Percentiles rank a stretch among this genome's conserved stretches.
Evolutionary conservation across 768 basidiomycete genomes (phyloP).

Genomic region (Suillus placidus): DNA sequence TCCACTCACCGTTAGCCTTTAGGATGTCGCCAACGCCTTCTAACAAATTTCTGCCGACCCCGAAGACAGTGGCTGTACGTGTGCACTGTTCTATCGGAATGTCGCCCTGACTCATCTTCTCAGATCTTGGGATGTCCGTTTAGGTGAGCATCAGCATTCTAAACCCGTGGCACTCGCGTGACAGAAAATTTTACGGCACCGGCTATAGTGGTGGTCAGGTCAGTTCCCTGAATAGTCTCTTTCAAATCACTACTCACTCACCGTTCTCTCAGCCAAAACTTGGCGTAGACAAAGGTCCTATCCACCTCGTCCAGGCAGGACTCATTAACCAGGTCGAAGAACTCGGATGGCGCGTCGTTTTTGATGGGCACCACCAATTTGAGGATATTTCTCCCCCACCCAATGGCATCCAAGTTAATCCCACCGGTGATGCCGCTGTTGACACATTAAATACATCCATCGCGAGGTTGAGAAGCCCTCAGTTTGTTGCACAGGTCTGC

Average conservation of each 20-base stretch:
- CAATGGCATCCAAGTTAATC: background rate
- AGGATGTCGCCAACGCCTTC: conserved; percentile 4
- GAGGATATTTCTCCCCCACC: conserved; percentile 66
- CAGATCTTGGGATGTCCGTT: conserved; percentile 96
- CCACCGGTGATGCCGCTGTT: background rate
- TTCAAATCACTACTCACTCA: conserved; percentile 15
- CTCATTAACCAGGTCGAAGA: conserved; percentile 73
- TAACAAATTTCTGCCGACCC: conserved; percentile 46
- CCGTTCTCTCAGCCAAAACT: conserved; percentile 56
- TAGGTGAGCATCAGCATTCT: conserved; percentile 67
- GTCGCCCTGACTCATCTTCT: background rate
- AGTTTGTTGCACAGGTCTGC: conserved; percentile 82
- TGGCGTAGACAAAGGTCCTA: conserved; percentile 88
- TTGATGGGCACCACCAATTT: conserved; percentile 90
- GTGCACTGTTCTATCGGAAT: background rate
- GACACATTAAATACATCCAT: conserved; percentile 57
- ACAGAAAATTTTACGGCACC: conserved; percentile 13
- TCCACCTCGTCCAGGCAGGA: conserved; percentile 86
- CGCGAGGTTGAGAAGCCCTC: conserved; percentile 88
- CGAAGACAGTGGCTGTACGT: conserved; percentile 81
- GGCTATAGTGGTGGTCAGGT: conserved; percentile 36
- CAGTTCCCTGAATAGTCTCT: conserved; percentile 9
- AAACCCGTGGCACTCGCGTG: background rate
- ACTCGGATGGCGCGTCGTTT: conserved; percentile 88
- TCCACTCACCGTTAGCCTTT: background rate